Evolutionary conservation across 78 protist species (phyloP).

Genomic region (Chrysochromulina parva): DNA sequence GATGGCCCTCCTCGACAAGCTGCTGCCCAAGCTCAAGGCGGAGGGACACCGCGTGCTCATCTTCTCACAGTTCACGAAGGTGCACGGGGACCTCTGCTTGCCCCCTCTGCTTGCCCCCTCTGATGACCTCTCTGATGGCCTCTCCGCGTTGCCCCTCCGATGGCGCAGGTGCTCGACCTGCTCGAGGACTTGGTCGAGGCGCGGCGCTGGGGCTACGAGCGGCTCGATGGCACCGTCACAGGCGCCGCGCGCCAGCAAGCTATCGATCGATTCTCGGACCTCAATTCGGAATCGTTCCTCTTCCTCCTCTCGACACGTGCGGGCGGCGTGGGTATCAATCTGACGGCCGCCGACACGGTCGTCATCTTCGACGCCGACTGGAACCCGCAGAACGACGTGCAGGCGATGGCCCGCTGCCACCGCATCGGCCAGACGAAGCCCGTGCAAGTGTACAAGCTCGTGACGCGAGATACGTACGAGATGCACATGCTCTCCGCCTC

Average conservation of each 20-base stretch:
- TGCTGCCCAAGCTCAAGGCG: conserved; percentile 22
- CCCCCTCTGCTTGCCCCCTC: no score
- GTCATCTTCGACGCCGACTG: conserved; percentile 88
- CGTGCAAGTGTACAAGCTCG: conserved; percentile 81
- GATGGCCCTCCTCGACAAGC: conserved; percentile 36
- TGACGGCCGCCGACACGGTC: conserved; percentile 94
- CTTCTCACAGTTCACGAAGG: conserved; percentile 39
- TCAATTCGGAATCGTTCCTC: conserved; percentile 37
- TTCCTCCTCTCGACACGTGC: conserved; percentile 96
- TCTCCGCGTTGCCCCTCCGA: conserved; percentile 33
- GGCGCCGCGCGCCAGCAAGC: conserved; percentile 47
- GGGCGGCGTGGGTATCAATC: conserved; percentile 98
- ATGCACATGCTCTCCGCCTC: conserved; percentile 73
- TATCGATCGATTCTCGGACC: conserved; percentile 73
- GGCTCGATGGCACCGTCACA: conserved; percentile 90
- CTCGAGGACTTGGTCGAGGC: conserved; percentile 63
- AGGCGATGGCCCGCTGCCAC: conserved; percentile 97
- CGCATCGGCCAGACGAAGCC: conserved; percentile 77
- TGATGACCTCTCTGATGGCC: no score
- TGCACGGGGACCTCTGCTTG: not conserved
- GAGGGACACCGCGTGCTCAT: conserved; percentile 40
- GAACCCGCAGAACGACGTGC: conserved; percentile 94
- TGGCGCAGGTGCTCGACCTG: conserved; percentile 95
- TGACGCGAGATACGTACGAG: conserved; percentile 85
- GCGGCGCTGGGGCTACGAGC: conserved; percentile 63